phyloP scores from a whole-genome alignment of 768 basidiomycete species.

The Termitomyces sp. region DNA sequence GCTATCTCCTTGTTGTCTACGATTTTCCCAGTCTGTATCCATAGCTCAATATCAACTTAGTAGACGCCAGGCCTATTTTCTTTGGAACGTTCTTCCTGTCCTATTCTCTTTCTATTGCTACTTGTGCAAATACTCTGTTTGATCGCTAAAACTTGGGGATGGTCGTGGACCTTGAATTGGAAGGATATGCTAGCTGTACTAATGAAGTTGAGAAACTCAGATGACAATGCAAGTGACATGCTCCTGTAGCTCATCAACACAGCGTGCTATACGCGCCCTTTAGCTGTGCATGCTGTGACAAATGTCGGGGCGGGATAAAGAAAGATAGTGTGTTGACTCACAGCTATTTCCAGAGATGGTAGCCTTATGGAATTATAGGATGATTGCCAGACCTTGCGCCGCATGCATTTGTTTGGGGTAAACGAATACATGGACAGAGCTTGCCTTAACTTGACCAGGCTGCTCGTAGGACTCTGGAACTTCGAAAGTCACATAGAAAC shows the following conservation, averaged over 20 bases:
- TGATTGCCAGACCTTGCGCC: background rate
- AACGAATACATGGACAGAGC: background rate
- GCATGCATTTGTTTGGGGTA: background rate
- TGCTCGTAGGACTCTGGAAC: background rate
- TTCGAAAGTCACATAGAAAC: background rate
- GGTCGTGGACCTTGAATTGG: background rate
- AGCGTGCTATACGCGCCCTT: background rate
- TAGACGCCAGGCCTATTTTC: background rate
- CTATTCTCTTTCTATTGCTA: background rate
- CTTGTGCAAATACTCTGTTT: background rate
- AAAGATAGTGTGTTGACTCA: background rate
- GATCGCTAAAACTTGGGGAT: background rate
- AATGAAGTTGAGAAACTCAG: background rate
- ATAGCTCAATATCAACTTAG: conserved; percentile 3
- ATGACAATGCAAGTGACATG: background rate
- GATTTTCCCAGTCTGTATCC: conserved; percentile 7
- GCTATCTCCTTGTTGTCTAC: background rate
- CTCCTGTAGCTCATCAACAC: background rate
- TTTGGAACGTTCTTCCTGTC: background rate
- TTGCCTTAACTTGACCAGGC: background rate
- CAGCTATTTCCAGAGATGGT: background rate
- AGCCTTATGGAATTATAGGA: background rate
- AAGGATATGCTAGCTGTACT: background rate
- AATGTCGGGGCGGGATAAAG: background rate
- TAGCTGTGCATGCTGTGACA: conserved; percentile 1